Evolutionary conservation across 345 rosid species (phyloP).

Genomic region (Salix suchowensis): DNA sequence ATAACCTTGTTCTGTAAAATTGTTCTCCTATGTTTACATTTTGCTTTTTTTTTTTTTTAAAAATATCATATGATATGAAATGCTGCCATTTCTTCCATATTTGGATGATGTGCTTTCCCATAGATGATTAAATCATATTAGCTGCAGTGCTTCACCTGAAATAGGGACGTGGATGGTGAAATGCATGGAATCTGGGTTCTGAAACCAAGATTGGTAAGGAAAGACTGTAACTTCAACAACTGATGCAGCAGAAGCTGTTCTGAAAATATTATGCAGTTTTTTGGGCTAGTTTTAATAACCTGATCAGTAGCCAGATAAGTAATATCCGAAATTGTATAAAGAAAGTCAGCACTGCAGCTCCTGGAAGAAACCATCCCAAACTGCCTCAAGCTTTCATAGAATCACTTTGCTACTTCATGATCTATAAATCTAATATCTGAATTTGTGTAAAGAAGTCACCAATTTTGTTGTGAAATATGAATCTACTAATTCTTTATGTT

Average conservation of each 20-base stretch:
- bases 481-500: slow-evolving; percentile 13
- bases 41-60: background rate
- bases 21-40: background rate
- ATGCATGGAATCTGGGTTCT: background rate
- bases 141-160: background rate
- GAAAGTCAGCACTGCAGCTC: background rate
- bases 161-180: background rate
- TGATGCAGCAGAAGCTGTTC: background rate
- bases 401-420: slow-evolving; percentile 2
- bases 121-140: background rate
- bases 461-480: background rate
- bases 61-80: background rate
- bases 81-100: background rate
- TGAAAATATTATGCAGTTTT: background rate
- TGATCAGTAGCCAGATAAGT: background rate
- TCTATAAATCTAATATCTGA: background rate
- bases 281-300: background rate
- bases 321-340: background rate
- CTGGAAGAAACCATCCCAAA: background rate
- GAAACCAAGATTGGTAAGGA: background rate
- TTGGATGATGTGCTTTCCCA: background rate
- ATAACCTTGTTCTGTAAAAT: background rate
- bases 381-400: background rate
- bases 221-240: background rate
- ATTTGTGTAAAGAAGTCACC: background rate